phyloP scores from a whole-genome alignment of 139 green algal species.

The Pleodorina starrii region DNA sequence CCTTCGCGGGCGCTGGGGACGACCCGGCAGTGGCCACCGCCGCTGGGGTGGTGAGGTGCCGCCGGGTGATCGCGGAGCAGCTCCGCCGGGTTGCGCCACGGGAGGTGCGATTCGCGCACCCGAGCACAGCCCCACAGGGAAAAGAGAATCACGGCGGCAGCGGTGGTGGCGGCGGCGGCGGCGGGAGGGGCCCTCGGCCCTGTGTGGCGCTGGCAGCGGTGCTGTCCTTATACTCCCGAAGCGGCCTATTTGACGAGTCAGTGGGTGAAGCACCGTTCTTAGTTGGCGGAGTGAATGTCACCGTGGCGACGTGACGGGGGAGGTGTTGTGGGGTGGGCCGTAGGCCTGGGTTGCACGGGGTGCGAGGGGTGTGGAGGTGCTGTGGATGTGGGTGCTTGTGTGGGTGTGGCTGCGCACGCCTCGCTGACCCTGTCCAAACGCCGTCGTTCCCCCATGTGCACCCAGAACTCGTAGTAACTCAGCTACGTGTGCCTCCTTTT shows the following conservation, averaged over 20 bases:
- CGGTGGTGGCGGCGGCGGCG: background rate
- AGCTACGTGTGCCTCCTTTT: background rate
- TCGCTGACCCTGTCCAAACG: too few species aligned
- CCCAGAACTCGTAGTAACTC: background rate
- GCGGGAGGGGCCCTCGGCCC: background rate
- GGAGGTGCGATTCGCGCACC: slow-evolving; percentile 3
- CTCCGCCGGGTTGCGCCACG: background rate
- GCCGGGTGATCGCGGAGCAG: background rate
- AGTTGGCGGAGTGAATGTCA: background rate
- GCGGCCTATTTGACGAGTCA: slow-evolving; percentile 35
- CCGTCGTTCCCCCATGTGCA: too few species aligned
- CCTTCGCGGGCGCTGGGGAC: too few species aligned
- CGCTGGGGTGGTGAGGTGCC: background rate
- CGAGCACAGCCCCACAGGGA: background rate
- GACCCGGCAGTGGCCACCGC: background rate
- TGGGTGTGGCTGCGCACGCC: background rate
- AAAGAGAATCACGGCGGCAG: background rate
- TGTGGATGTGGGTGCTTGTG: background rate
- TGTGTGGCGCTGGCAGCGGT: slow-evolving; percentile 21
- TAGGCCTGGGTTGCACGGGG: background rate
- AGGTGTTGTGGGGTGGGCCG: background rate
- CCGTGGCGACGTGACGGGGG: background rate
- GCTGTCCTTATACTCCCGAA: slow-evolving; percentile 11
- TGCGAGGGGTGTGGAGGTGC: background rate
- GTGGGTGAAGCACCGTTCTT: background rate